Evolutionary conservation across 257 asterid genomes (phyloP).

Genomic region (Nicotiana obtusifolia): DNA sequence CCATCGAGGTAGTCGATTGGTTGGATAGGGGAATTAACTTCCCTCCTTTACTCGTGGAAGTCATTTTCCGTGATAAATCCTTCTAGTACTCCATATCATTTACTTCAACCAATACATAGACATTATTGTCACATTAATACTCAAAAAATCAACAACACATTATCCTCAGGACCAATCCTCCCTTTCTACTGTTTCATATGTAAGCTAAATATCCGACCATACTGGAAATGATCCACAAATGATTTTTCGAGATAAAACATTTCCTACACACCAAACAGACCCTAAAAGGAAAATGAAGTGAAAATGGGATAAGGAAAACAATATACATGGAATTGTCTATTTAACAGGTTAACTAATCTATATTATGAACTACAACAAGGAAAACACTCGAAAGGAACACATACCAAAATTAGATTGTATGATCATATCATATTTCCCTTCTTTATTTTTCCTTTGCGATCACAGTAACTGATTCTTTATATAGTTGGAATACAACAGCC

Average conservation of each 20-base stretch:
- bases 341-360: background rate
- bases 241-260: background rate
- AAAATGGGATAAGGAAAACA: no score
- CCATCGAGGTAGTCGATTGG: no score
- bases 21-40: no score
- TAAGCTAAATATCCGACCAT: background rate
- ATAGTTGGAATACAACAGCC: background rate
- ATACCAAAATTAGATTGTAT: background rate
- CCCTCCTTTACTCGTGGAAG: background rate
- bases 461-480: background rate
- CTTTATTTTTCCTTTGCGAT: background rate
- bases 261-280: background rate
- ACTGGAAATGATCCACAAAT: background rate
- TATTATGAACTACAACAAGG: background rate
- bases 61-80: background rate
- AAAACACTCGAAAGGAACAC: background rate
- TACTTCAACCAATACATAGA: background rate
- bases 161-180: background rate
- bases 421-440: background rate
- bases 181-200: background rate
- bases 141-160: background rate
- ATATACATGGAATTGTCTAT: background rate
- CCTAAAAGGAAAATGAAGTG: background rate
- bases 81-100: background rate
- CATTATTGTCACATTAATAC: background rate